Evolutionary conservation across 345 rosid genomes (phyloP), one percentile per base, ranked within the genome.

Genomic region (Salix suchowensis): DNA sequence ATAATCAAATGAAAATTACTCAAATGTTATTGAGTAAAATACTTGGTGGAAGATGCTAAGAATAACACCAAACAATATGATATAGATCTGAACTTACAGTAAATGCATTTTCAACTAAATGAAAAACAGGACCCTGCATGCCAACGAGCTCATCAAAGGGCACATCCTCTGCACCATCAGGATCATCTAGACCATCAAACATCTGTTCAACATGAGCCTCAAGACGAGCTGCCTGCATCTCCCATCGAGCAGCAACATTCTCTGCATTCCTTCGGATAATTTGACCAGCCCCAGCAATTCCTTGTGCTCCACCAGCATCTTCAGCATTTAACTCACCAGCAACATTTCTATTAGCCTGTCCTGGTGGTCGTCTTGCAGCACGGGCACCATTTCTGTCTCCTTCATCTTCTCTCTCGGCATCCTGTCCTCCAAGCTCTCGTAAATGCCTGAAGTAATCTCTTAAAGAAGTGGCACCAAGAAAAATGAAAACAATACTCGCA

Each of bases 161-260:
- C 28, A 96, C 99, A 76, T 96, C 99, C 87, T 96, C 99, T 11
- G 99, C 99, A 79, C 97, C 99, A 87, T 96, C 99, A 85, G 94
- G 98, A 75, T 93, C 99, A 40, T 96, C 99, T 84, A 96, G 81
- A 55, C 96, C 99, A 88, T 96, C 99, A 87, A 96, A 93, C 92
- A 96, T 96, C 83, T 93, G 99, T 78, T 96, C 99, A 74, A 96
- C 97, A 80, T 92, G 99, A 80, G 98, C 98, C 84, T 96, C 99
- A 24, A 96, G 91, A 81, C 98, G 97, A 80, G 97, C 99, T 67
- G 98, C 99, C 88, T 91, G 99, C 87, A 93, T 91, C 87, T 96
- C 99, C 97, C 92, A 92, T 74, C 94, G 89, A 71, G 97, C 99
- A 74, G 97, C 94, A 77, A 91, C 96, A 87, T 96, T 96, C 90